Base-by-base conservation (phyloP, 2,329 filamentous ascomycete species). In the Pseudogymnoascus sp. region DNA sequence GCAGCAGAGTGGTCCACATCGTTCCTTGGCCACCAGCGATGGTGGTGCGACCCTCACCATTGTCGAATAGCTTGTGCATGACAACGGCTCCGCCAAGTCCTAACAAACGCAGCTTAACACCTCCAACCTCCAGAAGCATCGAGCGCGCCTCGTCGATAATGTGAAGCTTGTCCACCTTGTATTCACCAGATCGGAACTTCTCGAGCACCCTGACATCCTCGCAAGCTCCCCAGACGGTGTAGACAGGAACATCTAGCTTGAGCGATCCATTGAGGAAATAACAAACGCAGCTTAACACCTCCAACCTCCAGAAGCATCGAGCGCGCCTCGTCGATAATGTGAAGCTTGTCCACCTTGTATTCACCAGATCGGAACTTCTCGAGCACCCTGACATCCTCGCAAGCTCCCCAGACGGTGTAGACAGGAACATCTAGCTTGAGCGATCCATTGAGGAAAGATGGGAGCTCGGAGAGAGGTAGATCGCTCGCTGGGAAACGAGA, bases 41-140 rank as follows among this genome's bases (percentile, higher is more conserved):
- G 1, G 95, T 99, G 59, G 94, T 99, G 76, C 93, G 88, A 64
- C 94, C 94, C 73, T 99, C 94, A 61, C 94, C 94, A 69, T 99
- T 99, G 76, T 99, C 94, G 72, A 99, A 99, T 15, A 99, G 85
- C 82, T 99, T 99, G 82, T 99, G 94, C 92, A 99, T 99, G 64
- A 99, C 94, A 4, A 99, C 93, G 5, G 94, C 94, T 70, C 94
- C 94, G 67, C 94, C 94, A 35, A 99, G 82, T 65, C 94, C 94
- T 31, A 99, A 84, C 59, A 99, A 83, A 71, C 94, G 90, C 67
- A 99, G 85, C 83, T 97, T 97, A 62, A 99, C 91, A 63, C 94
- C 94, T 62, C 93, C 94, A 64, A 97, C 82, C 77, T 99, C 94
- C 63, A 99, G 83, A 68, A 99, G 81, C 81, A 96, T 90, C 38